phyloP scores from a whole-genome alignment of 2,329 filamentous ascomycete species.

The Beauveria sp. region DNA sequence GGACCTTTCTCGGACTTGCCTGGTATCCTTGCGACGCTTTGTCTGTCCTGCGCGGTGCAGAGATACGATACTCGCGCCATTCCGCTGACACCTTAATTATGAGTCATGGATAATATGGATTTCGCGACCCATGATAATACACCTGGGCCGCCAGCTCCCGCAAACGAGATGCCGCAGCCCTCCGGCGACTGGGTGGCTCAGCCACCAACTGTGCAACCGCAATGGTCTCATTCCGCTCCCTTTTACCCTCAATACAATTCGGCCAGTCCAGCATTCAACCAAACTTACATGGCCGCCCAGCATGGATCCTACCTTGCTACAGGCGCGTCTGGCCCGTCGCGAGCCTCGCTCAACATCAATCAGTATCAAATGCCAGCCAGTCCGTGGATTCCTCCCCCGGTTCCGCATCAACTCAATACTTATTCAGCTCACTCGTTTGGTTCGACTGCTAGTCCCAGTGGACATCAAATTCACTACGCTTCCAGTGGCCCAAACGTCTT shows the following conservation, averaged over 20 bases:
- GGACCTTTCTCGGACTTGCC: neutral
- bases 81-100: neutral
- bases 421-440: neutral
- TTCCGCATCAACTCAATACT: neutral
- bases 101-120: conserved; percentile 26
- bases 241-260: neutral
- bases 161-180: neutral
- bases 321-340: neutral
- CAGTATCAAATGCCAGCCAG: neutral
- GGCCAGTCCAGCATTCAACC: neutral
- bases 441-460: no score
- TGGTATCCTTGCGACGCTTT: neutral
- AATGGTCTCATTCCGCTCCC: neutral
- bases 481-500: neutral
- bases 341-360: neutral
- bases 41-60: neutral
- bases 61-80: neutral
- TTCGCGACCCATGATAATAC: conserved; percentile 22
- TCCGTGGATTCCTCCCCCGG: neutral
- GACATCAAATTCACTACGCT: neutral
- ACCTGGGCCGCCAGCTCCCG: conserved; percentile 7
- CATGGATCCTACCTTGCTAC: neutral
- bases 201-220: neutral
- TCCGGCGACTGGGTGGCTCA: neutral
- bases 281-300: neutral